Evolutionary conservation across 306 rosid genomes (phyloP).

Genomic region (Abrus precatorius): DNA sequence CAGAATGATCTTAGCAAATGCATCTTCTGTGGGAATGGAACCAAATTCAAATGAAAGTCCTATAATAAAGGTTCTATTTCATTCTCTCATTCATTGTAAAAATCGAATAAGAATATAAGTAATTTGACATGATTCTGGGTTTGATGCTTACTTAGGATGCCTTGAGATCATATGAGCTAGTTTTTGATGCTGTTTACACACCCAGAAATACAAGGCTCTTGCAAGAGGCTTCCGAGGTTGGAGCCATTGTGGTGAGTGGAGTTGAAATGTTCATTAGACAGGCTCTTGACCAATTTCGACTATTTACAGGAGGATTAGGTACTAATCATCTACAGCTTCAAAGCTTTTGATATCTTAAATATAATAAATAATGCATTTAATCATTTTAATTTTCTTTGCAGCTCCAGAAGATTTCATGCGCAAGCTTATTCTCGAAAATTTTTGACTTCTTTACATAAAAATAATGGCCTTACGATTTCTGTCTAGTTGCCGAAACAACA

Average conservation of each 20-base stretch:
- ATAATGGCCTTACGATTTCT: too few relatives aligned
- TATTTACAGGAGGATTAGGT: slow-evolving; percentile 50
- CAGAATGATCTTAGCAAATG: slow-evolving; percentile 31
- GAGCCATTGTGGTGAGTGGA: slow-evolving; percentile 40
- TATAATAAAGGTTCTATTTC: slow-evolving; percentile 14
- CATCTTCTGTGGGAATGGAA: slow-evolving; percentile 31
- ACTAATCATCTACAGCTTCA: not conserved
- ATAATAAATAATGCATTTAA: not conserved
- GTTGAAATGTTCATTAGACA: slow-evolving; percentile 63
- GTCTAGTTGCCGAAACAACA: too few relatives aligned
- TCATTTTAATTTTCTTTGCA: slow-evolving; percentile 37
- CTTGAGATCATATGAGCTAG: slow-evolving; percentile 37
- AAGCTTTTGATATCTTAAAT: not conserved
- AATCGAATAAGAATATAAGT: not conserved
- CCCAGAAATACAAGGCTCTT: slow-evolving; percentile 56
- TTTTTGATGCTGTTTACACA: slow-evolving; percentile 41
- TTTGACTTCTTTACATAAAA: slow-evolving; percentile 14
- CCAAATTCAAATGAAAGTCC: slow-evolving; percentile 40
- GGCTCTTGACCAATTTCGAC: slow-evolving; percentile 57
- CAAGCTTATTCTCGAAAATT: slow-evolving; percentile 40
- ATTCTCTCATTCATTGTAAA: not conserved
- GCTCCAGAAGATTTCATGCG: slow-evolving; percentile 59
- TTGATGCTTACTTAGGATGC: slow-evolving; percentile 32
- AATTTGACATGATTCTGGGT: slow-evolving; percentile 6
- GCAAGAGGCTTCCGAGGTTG: slow-evolving; percentile 50